A percentile compares a stretch with the other conserved stretches of the same genome.
These are phyloP conservation scores for Colletotrichum sp. DNA, from an alignment of 2,329 filamentous ascomycete species.

Conservation along the genomic window DNA sequence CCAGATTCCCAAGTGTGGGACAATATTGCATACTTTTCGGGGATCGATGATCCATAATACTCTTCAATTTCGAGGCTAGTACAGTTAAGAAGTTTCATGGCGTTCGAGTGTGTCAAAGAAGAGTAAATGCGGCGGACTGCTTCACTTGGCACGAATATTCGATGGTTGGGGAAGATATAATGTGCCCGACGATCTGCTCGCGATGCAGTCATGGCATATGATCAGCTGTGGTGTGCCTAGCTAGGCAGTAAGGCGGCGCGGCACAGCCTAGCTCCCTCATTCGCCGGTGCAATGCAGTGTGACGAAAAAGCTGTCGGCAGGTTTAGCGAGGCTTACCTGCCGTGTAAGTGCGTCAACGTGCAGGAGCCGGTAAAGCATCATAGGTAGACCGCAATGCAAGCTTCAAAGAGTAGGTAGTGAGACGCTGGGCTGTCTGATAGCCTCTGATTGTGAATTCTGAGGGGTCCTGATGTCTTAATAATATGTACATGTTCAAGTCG, in stretches of 20 bases:
- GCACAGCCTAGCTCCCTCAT: neutral
- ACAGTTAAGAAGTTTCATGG: neutral
- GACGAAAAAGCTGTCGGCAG: neutral
- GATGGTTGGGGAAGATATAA: neutral
- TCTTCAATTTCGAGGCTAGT: neutral
- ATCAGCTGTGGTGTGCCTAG: neutral
- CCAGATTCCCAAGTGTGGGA: neutral
- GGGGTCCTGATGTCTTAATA: fast-evolving
- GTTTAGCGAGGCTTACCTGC: neutral
- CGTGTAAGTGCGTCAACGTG: neutral
- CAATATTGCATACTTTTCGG: neutral
- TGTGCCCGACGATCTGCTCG: neutral
- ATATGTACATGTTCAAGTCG: neutral
- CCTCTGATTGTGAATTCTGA: neutral
- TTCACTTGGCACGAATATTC: fast-evolving
- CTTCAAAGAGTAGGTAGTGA: fast-evolving
- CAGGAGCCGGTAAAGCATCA: neutral
- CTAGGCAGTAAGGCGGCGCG: neutral
- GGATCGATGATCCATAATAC: neutral
- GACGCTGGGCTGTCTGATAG: neutral
- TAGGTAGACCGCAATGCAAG: neutral
- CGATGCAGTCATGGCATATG: neutral
- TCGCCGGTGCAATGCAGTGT: neutral
- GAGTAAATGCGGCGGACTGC: fast-evolving
- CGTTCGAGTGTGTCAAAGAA: fast-evolving